These are phyloP conservation scores for Chaetomiaceae sp. DNA, from an alignment of 2,329 filamentous ascomycete species.

Conservation along the genomic window DNA sequence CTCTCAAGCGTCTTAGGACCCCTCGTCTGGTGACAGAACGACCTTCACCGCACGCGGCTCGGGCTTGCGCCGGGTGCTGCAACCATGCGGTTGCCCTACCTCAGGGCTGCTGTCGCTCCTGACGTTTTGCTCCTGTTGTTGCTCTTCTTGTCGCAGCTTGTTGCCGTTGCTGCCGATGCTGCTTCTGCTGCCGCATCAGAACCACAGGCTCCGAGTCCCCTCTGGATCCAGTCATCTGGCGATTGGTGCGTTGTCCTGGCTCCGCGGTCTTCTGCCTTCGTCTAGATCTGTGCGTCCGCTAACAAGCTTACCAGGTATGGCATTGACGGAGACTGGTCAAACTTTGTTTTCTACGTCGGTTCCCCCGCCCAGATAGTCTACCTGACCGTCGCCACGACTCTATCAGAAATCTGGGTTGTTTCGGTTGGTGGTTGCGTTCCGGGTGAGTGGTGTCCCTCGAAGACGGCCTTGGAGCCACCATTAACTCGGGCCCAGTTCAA, in stretches of 20 bases:
- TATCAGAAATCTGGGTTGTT: constrained; percentile 68
- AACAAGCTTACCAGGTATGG: constrained; percentile 45
- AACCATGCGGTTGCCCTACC: constrained; percentile 29
- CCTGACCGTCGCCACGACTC: constrained; percentile 59
- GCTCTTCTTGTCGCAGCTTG: constrained; percentile 20
- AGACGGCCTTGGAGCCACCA: background rate
- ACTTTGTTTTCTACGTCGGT: constrained; percentile 57
- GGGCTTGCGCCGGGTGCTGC: constrained; percentile 26
- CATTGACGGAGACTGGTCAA: constrained; percentile 67
- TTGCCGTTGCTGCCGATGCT: constrained; percentile 9
- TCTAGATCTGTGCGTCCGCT: constrained; percentile 14
- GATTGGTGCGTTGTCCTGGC: constrained; percentile 24
- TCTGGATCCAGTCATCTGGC: constrained; percentile 28
- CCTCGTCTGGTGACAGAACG: constrained; percentile 22
- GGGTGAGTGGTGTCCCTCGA: constrained; percentile 25
- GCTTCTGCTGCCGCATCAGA: background rate
- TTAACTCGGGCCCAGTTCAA: constrained; percentile 33
- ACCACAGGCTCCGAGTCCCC: constrained; percentile 7
- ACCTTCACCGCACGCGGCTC: constrained; percentile 14
- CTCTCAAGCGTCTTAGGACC: constrained; percentile 25
- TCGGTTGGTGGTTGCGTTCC: constrained; percentile 51
- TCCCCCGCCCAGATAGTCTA: constrained; percentile 38
- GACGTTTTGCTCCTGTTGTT: constrained; percentile 26
- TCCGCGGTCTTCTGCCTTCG: background rate
- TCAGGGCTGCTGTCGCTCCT: constrained; percentile 25